These are phyloP conservation scores for Phytophthora brassicae DNA, from an alignment of 352 stramenopile species.

Conservation along the genomic window DNA sequence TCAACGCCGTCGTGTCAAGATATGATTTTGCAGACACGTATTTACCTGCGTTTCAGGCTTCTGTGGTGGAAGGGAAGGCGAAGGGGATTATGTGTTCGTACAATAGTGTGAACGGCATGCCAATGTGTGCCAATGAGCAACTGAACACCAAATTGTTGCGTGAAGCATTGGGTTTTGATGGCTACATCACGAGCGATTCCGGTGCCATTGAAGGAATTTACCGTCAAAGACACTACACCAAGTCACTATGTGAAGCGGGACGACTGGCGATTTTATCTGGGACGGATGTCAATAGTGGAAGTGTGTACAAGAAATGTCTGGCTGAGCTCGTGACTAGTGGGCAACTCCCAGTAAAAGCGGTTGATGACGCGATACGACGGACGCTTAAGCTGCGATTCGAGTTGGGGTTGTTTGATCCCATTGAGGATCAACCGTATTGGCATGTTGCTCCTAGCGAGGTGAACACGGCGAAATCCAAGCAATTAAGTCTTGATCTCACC, in stretches of 20 bases:
- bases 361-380: slow-evolving; percentile 60
- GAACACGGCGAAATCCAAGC: slow-evolving; percentile 59
- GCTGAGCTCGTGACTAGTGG: slow-evolving; percentile 51
- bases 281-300: slow-evolving; percentile 89
- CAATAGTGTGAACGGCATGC: slow-evolving; percentile 94
- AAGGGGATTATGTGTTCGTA: slow-evolving; percentile 96
- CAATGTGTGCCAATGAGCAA: slow-evolving; percentile 88
- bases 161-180: slow-evolving; percentile 84
- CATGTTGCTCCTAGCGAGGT: slow-evolving; percentile 71
- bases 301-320: slow-evolving; percentile 82
- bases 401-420: slow-evolving; percentile 91
- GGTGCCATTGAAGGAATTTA: slow-evolving; percentile 89
- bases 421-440: slow-evolving; percentile 83
- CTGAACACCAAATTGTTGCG: slow-evolving; percentile 77
- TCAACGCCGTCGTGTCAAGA: slow-evolving; percentile 87
- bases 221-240: slow-evolving; percentile 74
- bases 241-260: slow-evolving; percentile 65
- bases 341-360: slow-evolving; percentile 46
- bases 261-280: slow-evolving; percentile 65
- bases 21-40: slow-evolving; percentile 95
- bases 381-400: slow-evolving; percentile 90
- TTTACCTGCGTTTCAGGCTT: slow-evolving; percentile 81
- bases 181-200: slow-evolving; percentile 96
- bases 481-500: slow-evolving; percentile 74
- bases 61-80: slow-evolving; percentile 76